phyloP scores from a whole-genome alignment of 345 rosid species.

The Populus alba region DNA sequence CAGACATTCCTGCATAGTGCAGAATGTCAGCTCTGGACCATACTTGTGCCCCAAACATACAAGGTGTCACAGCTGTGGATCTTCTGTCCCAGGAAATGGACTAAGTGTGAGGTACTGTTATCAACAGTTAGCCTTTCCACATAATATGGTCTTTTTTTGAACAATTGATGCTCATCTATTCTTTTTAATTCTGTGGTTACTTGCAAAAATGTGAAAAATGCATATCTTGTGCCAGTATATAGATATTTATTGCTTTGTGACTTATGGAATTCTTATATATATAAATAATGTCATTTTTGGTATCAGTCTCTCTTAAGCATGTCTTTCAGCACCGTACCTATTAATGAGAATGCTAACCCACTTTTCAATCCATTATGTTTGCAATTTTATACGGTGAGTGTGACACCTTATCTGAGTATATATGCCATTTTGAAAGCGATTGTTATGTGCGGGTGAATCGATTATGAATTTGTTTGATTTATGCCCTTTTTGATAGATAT shows the following conservation, averaged over 20 bases:
- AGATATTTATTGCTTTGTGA: background rate
- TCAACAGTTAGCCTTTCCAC: background rate
- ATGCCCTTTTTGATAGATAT: background rate
- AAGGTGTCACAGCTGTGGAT: conserved; percentile 94
- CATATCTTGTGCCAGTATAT: background rate
- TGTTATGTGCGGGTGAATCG: background rate
- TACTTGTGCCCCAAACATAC: conserved; percentile 97
- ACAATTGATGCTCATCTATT: background rate
- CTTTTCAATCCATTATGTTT: background rate
- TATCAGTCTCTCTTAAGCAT: background rate
- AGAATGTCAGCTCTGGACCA: conserved; percentile 97
- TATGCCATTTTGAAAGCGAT: background rate
- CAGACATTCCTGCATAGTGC: conserved; percentile 31
- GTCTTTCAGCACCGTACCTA: background rate
- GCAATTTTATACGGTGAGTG: background rate
- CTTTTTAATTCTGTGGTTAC: background rate
- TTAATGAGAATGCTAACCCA: no score
- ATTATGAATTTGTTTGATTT: background rate
- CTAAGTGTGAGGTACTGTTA: conserved; percentile 77
- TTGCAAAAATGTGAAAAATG: background rate
- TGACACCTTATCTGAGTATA: background rate
- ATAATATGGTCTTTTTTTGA: background rate
- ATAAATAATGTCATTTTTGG: background rate
- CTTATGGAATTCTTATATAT: background rate
- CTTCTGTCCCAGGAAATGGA: conserved; percentile 97